Conservation (phyloP, 805 yeast species). For the Yarrowia bubula region DNA sequence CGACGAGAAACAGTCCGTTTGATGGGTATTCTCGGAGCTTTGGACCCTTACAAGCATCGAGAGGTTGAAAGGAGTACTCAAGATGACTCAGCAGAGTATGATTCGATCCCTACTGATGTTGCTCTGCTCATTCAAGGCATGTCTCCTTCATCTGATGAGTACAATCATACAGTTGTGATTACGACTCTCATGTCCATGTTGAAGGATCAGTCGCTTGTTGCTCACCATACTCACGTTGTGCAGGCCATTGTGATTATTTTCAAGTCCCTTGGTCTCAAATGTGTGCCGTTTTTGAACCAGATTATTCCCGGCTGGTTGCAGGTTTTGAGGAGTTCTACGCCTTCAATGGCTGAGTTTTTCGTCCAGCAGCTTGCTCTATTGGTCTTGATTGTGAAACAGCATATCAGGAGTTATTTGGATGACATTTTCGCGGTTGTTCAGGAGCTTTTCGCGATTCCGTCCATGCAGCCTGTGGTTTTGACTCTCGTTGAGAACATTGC, state of each 20-base stretch:
- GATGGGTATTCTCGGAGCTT: conserved; percentile 90
- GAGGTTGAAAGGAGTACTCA: conserved; percentile 76
- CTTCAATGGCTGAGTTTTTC: conserved; percentile 76
- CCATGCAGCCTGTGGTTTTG: conserved; percentile 75
- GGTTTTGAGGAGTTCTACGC: conserved; percentile 74
- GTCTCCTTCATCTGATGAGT: conserved; percentile 87
- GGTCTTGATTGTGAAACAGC: conserved; percentile 80
- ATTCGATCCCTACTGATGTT: conserved; percentile 87
- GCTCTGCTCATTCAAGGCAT: conserved; percentile 88
- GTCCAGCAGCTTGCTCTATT: conserved; percentile 84
- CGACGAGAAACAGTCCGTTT: conserved; percentile 86
- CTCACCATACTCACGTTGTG: conserved; percentile 89
- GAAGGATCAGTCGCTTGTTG: conserved; percentile 77
- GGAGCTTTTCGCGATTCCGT: conserved; percentile 63
- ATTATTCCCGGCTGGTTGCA: conserved; percentile 83
- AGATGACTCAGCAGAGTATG: conserved; percentile 56
- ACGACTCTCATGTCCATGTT: conserved; percentile 78
- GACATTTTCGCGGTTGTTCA: conserved; percentile 72
- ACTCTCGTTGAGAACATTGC: conserved; percentile 81
- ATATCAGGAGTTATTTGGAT: conserved; percentile 76
- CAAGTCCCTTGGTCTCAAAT: conserved; percentile 81
- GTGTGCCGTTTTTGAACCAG: conserved; percentile 84
- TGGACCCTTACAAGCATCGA: conserved; percentile 93
- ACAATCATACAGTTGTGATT: conserved; percentile 92
- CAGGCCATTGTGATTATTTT: conserved; percentile 91